A percentile compares a stretch with the other conserved stretches of the same genome.
Evolutionary conservation across 75 land plant species (phyloP).

Genomic region (Isoetes taiwanensis): DNA sequence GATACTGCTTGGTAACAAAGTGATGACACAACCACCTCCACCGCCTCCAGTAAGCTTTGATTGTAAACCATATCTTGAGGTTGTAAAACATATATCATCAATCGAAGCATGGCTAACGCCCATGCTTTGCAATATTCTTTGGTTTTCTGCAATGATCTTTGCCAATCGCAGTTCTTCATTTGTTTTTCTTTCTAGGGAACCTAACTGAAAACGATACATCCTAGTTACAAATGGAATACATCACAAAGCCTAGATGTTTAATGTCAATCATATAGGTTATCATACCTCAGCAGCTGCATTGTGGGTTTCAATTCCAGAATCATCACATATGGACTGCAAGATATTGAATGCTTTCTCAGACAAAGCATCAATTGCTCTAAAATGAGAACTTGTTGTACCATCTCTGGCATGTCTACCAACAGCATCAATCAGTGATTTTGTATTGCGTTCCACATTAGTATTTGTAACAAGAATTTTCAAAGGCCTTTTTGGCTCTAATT

Average conservation of each 20-base stretch:
- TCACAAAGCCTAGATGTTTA: too few species aligned
- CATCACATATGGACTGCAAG: too few species aligned
- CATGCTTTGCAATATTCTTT: background rate
- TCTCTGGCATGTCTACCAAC: background rate
- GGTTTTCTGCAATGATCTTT: background rate
- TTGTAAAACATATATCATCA: background rate
- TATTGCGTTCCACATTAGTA: background rate
- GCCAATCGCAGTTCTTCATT: too few species aligned
- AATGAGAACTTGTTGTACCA: background rate
- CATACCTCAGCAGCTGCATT: too few species aligned
- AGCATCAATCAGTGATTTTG: background rate
- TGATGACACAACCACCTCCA: slow-evolving; percentile 2
- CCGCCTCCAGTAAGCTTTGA: slow-evolving; percentile 7
- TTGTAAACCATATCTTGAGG: background rate
- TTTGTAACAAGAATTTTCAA: background rate
- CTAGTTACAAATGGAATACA: too few species aligned
- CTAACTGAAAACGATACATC: background rate
- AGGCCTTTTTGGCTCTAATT: background rate
- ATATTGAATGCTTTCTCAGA: background rate
- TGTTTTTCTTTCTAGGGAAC: background rate
- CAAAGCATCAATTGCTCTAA: background rate
- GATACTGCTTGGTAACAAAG: background rate
- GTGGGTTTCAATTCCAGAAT: too few species aligned
- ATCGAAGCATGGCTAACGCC: slow-evolving; percentile 1
- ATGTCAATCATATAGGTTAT: too few species aligned